Evolutionary conservation across 2,329 filamentous ascomycete genomes (phyloP), one percentile per base, ranked within the genome.

Genomic region (Sordariomycetes sp.): DNA sequence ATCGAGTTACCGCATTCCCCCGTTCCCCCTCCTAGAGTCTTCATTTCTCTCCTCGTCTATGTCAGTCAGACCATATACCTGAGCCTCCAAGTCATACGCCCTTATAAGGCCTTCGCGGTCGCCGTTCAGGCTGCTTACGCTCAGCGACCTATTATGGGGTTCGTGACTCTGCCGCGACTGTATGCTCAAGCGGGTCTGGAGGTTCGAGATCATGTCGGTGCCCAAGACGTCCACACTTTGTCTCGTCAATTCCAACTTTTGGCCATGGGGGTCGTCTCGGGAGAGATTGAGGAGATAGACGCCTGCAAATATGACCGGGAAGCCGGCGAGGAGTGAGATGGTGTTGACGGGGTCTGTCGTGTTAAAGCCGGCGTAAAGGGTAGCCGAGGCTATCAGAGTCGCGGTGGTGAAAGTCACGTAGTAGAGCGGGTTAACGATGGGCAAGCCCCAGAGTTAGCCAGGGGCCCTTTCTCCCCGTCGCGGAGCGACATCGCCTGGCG

Each of bases 341-440:
- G 90, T 96, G 73, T 94, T 96, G 63, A 96, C 88, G 6, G 86
- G 80, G 64, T 95, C 89, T 54, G 89, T 89, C 3, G 92, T 97
- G 72, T 97, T 96, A 79, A 97, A 97, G 59, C 92, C 92, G 64
- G 84, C 84, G 75, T 96, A 97, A 55, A 97, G 85, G 66, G 96
- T 95, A 70, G 96, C 97, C 1, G 92, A 96, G 58, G 92, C 92
- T 69, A 89, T 87, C 50, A 97, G 84, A 8, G 92, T 97, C 60
- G 88, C 90, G 1, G 92, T 97, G 2, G 92, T 96, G 69, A 97
- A 97, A 2, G 90, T 96, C 56, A 97, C 92, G 70, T 97, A 97
- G 77, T 97, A 97, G 28, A 96, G 80, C 6, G 91, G 91, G 68
- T 96, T 96, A 58, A 96, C 91, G 67, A 90, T 95, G 52, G 10